Base-by-base conservation (phyloP, 116 monocot genomes). In the Posidonia oceanica region DNA sequence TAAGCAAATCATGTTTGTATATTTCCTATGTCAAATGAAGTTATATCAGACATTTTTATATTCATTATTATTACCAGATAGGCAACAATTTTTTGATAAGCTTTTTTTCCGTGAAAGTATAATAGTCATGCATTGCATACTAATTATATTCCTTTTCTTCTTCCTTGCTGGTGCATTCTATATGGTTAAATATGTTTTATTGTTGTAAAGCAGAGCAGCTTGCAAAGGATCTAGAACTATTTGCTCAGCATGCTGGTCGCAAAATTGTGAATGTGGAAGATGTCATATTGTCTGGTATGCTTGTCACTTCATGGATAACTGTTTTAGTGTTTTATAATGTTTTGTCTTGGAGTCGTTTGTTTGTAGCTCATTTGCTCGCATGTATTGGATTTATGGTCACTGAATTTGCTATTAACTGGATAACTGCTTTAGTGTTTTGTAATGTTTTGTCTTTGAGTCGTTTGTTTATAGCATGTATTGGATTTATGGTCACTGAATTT, bases 221-320 rank as follows among this genome's bases (percentile, higher is more conserved):
- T 52, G 96, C 88, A 0, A 91, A 77, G 76, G 96, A 91, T 64
- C 80, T 91, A 3, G 87, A 91, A 75, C 68, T 91, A 38, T 96
- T 96, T 81, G 74, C 96, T 18, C 89, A 80, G 61, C 91, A 91
- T 80, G 96, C 96, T 75, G 84, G 86, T 71, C 88, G 96, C 3
- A 96, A 91, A 77, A 83, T 91, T 59, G 80, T 91, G 37, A 91
- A 85, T 59, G 77, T 91, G 88, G 89, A 96, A 76, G 96, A 96
- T 82, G 89, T 96, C 55, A 91, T 91, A 71, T 66, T 96, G 59
- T 80, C 88, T 62, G 88, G 96, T 88, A 78, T 12, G 63, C 14
- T 38, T 66, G 23, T 36, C 11, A 62, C 51, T 48, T 48, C 48
- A 48, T 48, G 48, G 48, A 22, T 37, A 3, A 42, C 7, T 44